A percentile compares a stretch with the other conserved stretches of the same genome.
These are phyloP conservation scores for Nidularia pulvinata DNA, from an alignment of 768 basidiomycete genomes.

Conservation along the genomic window DNA sequence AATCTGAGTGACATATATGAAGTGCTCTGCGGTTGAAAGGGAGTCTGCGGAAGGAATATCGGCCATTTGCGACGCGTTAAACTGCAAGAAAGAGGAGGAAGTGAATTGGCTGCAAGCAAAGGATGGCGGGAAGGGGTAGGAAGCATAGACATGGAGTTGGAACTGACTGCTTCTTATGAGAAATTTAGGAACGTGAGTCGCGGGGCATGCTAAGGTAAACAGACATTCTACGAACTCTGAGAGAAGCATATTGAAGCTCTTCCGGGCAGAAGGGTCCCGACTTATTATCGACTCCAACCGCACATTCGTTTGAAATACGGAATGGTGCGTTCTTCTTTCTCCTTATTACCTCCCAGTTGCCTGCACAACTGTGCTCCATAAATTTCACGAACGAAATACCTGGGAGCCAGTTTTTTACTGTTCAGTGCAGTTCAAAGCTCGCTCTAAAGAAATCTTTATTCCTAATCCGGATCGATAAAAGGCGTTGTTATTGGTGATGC, in stretches of 20 bases:
- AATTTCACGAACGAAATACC: too few species aligned
- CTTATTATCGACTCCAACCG: too few species aligned
- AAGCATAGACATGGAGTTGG: constrained; percentile 19
- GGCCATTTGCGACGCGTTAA: constrained; percentile 17
- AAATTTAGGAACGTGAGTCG: constrained; percentile 27
- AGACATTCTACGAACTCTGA: constrained; percentile 45
- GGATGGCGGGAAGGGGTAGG: constrained; percentile 28
- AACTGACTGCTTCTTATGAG: constrained; percentile 12
- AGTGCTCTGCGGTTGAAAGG: constrained; percentile 63
- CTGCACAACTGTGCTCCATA: too few species aligned
- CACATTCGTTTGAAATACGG: too few species aligned
- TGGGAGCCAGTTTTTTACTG: too few species aligned
- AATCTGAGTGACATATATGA: constrained; percentile 81
- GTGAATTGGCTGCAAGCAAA: constrained; percentile 13
- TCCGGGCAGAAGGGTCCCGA: constrained; percentile 18
- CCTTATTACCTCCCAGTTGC: too few species aligned
- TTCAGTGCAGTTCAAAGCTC: too few species aligned
- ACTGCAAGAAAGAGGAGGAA: constrained; percentile 14
- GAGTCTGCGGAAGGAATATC: constrained; percentile 29
- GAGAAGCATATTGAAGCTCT: constrained; percentile 38
- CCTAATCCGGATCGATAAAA: too few species aligned
- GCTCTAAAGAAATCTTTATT: too few species aligned
- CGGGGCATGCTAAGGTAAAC: constrained; percentile 16
- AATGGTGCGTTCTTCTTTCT: too few species aligned
- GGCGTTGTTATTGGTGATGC: too few species aligned